phyloP scores from a whole-genome alignment of 2,329 filamentous ascomycete species.

The Ilyonectria mors-panacis region DNA sequence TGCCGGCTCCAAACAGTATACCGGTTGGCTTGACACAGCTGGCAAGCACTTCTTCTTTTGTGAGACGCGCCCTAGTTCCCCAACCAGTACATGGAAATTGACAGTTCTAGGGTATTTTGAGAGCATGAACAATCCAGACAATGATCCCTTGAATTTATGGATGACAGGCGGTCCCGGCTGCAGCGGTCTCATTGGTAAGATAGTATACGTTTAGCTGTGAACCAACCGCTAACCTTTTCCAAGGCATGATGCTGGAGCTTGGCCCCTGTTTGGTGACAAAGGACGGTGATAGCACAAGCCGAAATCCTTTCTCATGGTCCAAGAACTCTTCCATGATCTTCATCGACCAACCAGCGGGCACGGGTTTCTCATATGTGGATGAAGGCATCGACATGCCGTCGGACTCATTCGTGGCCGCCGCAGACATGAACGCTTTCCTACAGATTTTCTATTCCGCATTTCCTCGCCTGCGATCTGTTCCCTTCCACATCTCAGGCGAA shows the following conservation, averaged over 20 bases:
- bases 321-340: constrained; percentile 42
- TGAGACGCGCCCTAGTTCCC: background rate
- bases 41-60: constrained; percentile 42
- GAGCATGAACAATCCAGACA: constrained; percentile 32
- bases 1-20: constrained; percentile 41
- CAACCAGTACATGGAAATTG: background rate
- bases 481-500: constrained; percentile 41
- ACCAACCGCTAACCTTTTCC: background rate
- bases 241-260: constrained; percentile 39
- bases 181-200: constrained; percentile 24
- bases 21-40: constrained; percentile 35
- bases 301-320: constrained; percentile 41
- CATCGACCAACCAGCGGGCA: constrained; percentile 40
- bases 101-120: constrained; percentile 36
- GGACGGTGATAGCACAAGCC: constrained; percentile 28
- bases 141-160: constrained; percentile 39
- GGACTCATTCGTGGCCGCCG: constrained; percentile 38
- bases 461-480: constrained; percentile 15
- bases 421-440: constrained; percentile 38
- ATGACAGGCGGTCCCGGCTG: constrained; percentile 42
- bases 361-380: constrained; percentile 43
- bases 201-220: background rate
- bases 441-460: constrained; percentile 37
- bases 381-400: constrained; percentile 28
- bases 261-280: constrained; percentile 37